phyloP scores from a whole-genome alignment of 495 filamentous ascomycete genomes.

The Xylaria telfairii region DNA sequence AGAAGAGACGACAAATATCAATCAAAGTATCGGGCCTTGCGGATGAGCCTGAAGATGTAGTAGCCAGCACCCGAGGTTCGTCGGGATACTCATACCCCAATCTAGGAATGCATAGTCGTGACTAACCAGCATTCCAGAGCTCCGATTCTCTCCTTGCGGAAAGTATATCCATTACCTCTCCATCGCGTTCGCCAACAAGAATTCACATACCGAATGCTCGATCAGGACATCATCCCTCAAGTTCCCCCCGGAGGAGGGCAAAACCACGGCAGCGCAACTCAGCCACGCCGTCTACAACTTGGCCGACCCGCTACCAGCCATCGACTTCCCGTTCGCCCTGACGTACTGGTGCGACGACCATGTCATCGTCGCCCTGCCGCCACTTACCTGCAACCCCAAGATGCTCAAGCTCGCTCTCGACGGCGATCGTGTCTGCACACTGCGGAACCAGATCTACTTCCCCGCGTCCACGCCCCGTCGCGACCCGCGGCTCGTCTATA shows the following conservation, averaged over 20 bases:
- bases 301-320: neutral
- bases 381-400: conserved; percentile 15
- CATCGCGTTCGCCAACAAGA: neutral
- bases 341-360: conserved; percentile 1
- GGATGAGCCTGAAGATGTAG: neutral
- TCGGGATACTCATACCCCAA: neutral
- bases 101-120: neutral
- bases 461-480: conserved; percentile 11
- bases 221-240: neutral
- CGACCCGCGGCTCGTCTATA: conserved; percentile 6
- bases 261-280: neutral
- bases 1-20: neutral
- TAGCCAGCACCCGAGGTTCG: conserved; percentile 4
- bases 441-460: conserved; percentile 17
- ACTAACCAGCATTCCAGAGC: neutral
- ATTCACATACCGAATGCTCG: neutral
- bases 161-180: neutral
- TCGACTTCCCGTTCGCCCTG: conserved; percentile 5
- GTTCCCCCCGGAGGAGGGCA: neutral
- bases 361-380: conserved; percentile 8
- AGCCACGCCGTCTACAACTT: neutral
- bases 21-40: neutral
- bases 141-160: conserved; percentile 8
- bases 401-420: conserved; percentile 14
- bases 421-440: neutral